Evolutionary conservation across 2,329 filamentous ascomycete species (phyloP).

Genomic region (Endothia cerciana): DNA sequence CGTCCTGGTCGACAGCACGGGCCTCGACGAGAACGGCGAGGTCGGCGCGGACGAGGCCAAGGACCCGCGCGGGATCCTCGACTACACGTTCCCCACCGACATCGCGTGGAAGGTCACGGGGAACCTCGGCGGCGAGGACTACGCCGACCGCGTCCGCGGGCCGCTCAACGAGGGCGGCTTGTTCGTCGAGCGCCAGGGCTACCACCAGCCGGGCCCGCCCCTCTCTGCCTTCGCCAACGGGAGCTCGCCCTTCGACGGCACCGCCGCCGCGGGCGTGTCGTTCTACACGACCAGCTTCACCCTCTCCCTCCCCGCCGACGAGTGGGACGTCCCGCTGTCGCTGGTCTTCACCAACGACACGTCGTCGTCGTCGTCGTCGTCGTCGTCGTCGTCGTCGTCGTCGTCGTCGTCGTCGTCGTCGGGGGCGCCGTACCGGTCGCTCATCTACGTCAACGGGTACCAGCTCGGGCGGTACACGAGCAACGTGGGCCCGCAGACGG

Average conservation of each 20-base stretch:
- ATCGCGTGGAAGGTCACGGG: constrained; percentile 66
- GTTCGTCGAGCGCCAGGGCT: constrained; percentile 60
- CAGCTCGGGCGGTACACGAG: constrained; percentile 61
- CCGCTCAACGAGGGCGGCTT: constrained; percentile 65
- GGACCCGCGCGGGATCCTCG: constrained; percentile 59
- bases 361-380: constrained; percentile 35
- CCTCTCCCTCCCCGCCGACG: constrained; percentile 52
- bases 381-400: constrained; percentile 35
- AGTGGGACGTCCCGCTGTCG: constrained; percentile 60
- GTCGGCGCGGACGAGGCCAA: constrained; percentile 62
- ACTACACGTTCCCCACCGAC: constrained; percentile 55
- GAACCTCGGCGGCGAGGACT: constrained; percentile 64
- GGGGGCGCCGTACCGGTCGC: constrained; percentile 51
- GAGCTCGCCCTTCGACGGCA: constrained; percentile 41
- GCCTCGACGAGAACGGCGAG: constrained; percentile 65
- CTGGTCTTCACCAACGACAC: constrained; percentile 55
- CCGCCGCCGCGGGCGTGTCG: constrained; percentile 52
- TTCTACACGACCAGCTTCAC: constrained; percentile 59
- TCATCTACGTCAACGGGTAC: constrained; percentile 72
- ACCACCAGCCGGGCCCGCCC: constrained; percentile 56
- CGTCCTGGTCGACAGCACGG: constrained; percentile 70
- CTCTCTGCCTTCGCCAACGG: constrained; percentile 46
- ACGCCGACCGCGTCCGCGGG: constrained; percentile 57
- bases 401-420: constrained; percentile 26
- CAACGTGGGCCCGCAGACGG: constrained; percentile 70